These are phyloP conservation scores for Camptophora hylomeconis DNA, from an alignment of 2,329 filamentous ascomycete species.

Conservation along the genomic window DNA sequence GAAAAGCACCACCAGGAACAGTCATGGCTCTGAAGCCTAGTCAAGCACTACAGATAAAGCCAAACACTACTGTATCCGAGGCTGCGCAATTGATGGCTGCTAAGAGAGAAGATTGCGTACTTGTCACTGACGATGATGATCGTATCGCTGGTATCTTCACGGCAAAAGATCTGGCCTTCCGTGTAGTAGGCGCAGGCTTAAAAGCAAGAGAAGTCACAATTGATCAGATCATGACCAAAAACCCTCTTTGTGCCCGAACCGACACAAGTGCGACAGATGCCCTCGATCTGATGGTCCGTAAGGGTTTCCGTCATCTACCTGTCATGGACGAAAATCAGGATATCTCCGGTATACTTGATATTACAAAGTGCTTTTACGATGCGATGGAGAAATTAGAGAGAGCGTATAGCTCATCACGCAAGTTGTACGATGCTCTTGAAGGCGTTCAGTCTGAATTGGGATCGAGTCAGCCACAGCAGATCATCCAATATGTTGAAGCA, in stretches of 20 bases:
- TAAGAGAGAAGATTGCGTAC: constrained; percentile 93
- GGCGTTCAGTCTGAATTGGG: constrained; percentile 95
- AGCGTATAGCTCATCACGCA: constrained; percentile 93
- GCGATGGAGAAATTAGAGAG: constrained; percentile 99
- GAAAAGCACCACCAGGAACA: constrained; percentile 90
- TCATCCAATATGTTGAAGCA: constrained; percentile 97
- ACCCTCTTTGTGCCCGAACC: constrained; percentile 90
- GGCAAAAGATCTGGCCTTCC: constrained; percentile 94
- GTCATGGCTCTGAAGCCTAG: constrained; percentile 92
- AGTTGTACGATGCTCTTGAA: constrained; percentile 92
- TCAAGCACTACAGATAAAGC: constrained; percentile 94
- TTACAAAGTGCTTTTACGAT: constrained; percentile 99
- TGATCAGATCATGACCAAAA: constrained; percentile 99
- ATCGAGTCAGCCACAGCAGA: constrained; percentile 90
- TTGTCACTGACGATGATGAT: constrained; percentile 96
- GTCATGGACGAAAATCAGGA: constrained; percentile 99
- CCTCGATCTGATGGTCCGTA: constrained; percentile 92
- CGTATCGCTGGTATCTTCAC: constrained; percentile 98
- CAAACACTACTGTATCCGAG: constrained; percentile 82
- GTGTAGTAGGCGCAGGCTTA: constrained; percentile 80
- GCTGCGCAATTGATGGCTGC: constrained; percentile 97
- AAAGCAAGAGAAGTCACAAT: constrained; percentile 87
- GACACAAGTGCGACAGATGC: constrained; percentile 98
- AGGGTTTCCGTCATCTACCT: constrained; percentile 91
- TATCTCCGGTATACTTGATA: constrained; percentile 94